Evolutionary conservation across 768 basidiomycete genomes (phyloP), one percentile per base, ranked within the genome.

Genomic region (Tulasnella sp.): DNA sequence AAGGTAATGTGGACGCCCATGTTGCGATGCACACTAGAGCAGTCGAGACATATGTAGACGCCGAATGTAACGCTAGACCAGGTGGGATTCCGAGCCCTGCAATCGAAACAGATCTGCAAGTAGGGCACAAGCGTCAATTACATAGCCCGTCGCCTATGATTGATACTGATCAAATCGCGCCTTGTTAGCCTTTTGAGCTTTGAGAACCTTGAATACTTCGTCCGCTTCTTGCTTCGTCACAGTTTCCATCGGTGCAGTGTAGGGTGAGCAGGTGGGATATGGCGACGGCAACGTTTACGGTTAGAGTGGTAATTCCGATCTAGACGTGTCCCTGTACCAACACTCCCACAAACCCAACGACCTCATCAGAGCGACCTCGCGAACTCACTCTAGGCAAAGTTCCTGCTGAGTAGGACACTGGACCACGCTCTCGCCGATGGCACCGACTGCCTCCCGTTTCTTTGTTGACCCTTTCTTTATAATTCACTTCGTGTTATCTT

Each of bases 1-100:
- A 99, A 99, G 64, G 84, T 88, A 72, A 99, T 93, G 70, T 99
- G 96, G 23, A 98, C 95, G 66, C 96, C 96, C 83, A 97, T 85
- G 70, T 95, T 97, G 55, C 96, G 78, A 73, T 99, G 96, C 13
- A 87, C 75, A 65, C 86, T 88, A 3, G 95, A 98, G 77, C 96
- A 99, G 61, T 99, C 94, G 30, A 98, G 76, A 69, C 96, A 99
- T 68, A 99, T 93, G 73, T 98, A 98, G 13, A 98, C 84, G 32
- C 91, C 95, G 69, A 87, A 99, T 0, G 92, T 94, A 21, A 96
- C 91, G 63, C 90, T 93, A 3, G 93, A 85, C 96, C 95, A 98
- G 30, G 93, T 96, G 48, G 95, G 95, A 73, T 96, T 96, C 67
- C 92, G 85, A 49, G 94, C 93, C 67, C 81, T 80, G 70, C 95